phyloP scores from a whole-genome alignment of 805 yeast species.

The Brettanomyces custersianus region DNA sequence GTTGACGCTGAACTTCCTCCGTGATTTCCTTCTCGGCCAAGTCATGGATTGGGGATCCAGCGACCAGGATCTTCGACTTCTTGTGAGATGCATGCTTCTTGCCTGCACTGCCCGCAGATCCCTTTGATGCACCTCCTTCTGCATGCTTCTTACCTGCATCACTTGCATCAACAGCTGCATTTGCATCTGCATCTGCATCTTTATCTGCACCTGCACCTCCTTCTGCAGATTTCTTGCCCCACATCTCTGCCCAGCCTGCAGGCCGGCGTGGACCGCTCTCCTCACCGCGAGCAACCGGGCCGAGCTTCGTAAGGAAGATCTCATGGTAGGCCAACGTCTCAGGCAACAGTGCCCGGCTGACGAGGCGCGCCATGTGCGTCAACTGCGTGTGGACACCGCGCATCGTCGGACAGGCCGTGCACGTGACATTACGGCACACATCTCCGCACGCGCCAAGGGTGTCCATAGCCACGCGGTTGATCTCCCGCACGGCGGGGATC shows the following conservation, averaged over 20 bases:
- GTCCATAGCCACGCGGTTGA: slow-evolving; percentile 85
- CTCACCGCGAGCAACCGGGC: slow-evolving; percentile 22
- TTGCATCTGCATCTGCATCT: too few species aligned
- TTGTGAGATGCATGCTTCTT: too few species aligned
- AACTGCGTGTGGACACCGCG: slow-evolving; percentile 76
- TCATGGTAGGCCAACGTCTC: slow-evolving; percentile 93
- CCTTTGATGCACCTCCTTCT: background rate
- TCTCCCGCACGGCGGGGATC: slow-evolving; percentile 86
- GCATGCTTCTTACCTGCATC: too few species aligned
- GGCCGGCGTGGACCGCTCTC: slow-evolving; percentile 69
- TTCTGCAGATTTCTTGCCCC: background rate
- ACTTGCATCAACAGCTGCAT: too few species aligned
- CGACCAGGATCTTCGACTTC: slow-evolving; percentile 83
- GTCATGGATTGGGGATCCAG: slow-evolving; percentile 74
- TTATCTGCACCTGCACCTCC: background rate
- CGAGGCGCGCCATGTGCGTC: slow-evolving; percentile 46
- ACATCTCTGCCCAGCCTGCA: too few species aligned
- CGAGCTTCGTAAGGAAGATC: slow-evolving; percentile 60
- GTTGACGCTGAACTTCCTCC: background rate
- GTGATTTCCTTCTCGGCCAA: slow-evolving; percentile 26
- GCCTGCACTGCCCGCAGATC: too few species aligned
- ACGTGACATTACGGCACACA: slow-evolving; percentile 92
- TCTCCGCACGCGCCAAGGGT: slow-evolving; percentile 98
- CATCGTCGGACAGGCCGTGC: slow-evolving; percentile 81
- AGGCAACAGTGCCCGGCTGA: slow-evolving; percentile 81